Evolutionary conservation across 306 rosid genomes (phyloP).

Genomic region (Fragaria nilgerrensis): DNA sequence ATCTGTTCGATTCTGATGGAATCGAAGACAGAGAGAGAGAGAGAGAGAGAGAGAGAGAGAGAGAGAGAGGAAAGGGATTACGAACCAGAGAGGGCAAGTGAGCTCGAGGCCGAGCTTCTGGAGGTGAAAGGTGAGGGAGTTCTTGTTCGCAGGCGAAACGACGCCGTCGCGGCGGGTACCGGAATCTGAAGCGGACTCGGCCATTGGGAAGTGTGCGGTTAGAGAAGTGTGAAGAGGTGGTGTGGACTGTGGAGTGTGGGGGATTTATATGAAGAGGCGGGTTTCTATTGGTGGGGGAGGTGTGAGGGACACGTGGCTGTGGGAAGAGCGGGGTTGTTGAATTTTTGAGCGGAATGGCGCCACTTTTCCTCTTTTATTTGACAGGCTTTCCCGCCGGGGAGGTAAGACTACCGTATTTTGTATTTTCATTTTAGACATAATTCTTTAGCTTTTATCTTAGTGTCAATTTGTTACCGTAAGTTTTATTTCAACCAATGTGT

Average conservation of each 20-base stretch:
- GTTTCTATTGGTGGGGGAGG: not conserved
- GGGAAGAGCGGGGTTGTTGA: not conserved
- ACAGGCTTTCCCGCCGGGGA: too few relatives aligned
- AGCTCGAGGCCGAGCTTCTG: slow-evolving; percentile 88
- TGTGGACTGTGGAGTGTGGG: not conserved
- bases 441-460: too few relatives aligned
- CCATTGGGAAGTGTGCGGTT: slow-evolving; percentile 31
- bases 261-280: not conserved
- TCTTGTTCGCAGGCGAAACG: slow-evolving; percentile 16
- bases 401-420: too few relatives aligned
- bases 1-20: not conserved
- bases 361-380: too few relatives aligned
- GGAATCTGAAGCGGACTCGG: slow-evolving; percentile 17
- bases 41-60: too few relatives aligned
- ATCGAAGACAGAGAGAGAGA: too few relatives aligned
- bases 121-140: slow-evolving; percentile 69
- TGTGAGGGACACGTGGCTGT: not conserved
- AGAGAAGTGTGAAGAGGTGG: not conserved
- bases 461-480: too few relatives aligned
- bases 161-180: not conserved
- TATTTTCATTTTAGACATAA: too few relatives aligned
- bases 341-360: too few relatives aligned
- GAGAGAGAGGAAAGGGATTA: not conserved
- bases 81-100: slow-evolving; percentile 89
- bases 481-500: too few relatives aligned